Conservation (phyloP, 1,284 basidiomycete genomes). For the Caloboletus firmus region DNA sequence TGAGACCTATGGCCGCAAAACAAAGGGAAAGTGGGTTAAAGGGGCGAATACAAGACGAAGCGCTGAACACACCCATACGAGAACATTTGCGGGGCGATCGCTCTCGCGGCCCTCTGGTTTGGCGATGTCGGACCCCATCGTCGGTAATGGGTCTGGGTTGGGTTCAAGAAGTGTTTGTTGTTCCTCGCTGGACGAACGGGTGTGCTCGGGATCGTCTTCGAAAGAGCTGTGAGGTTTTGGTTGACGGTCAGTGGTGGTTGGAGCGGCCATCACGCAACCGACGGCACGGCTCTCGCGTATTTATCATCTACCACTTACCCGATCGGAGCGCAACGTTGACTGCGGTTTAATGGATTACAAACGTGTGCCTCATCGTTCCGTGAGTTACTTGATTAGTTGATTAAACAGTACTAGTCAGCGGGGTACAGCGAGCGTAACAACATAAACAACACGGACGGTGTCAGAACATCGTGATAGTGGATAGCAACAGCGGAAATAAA, state of each 20-base stretch:
- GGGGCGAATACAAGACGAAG: not conserved
- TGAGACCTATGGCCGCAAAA: conserved; percentile 12
- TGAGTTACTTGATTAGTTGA: conserved; percentile 5
- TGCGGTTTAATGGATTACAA: not conserved
- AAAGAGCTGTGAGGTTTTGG: not conserved
- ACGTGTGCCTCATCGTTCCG: no score
- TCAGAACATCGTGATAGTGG: conserved; percentile 9
- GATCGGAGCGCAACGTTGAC: not conserved
- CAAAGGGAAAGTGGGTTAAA: not conserved
- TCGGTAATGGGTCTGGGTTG: not conserved
- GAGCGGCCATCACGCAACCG: conserved; percentile 7
- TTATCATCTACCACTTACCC: not conserved
- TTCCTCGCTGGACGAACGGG: conserved; percentile 13
- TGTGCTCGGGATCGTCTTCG: not conserved
- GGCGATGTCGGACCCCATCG: conserved; percentile 23
- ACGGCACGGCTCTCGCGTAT: not conserved
- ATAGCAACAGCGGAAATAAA: conserved; percentile 12
- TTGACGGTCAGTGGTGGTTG: not conserved
- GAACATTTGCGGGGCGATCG: conserved; percentile 20
- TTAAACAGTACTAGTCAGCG: conserved; percentile 29
- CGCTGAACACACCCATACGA: conserved; percentile 23
- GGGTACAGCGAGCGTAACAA: conserved; percentile 18
- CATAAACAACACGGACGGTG: conserved; percentile 1
- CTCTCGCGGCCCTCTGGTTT: conserved; percentile 26
- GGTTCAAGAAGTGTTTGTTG: conserved; percentile 20